Base-by-base conservation (phyloP, 306 rosid genomes). In the Cicer chorassanicum region DNA sequence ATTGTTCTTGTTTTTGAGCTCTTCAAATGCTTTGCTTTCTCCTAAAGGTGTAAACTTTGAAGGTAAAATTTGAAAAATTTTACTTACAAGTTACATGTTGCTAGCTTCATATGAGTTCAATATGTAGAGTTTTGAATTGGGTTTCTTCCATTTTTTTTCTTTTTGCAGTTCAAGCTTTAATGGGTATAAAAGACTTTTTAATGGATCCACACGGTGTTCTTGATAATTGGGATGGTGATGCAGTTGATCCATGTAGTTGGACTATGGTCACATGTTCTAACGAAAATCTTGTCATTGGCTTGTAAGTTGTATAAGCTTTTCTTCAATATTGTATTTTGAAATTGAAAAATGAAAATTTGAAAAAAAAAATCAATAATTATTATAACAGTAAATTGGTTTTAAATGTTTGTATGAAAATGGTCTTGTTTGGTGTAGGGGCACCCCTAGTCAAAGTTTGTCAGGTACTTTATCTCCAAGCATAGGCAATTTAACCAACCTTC, bases 181-280 rank as follows among this genome's bases (percentile, higher is more conserved):
- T 95, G 92, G 84, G 83, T 29, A 89, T 95, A 74, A 95, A 90
- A 74, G 81, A 71, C 38, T 81, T 87, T 65, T 76, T 95, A 21
- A 78, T 53, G 82, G 99, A 95, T 90, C 99, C 99, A 54, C 99
- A 83, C 82, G 98, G 96, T 51, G 96, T 92, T 74, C 81, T 95
- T 16, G 97, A 92, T 18, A 90, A 92, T 75, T 95, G 99, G 99
- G 99, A 95, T 80, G 89, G 79, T 6, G 89, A 90, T 66, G 85
- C 99, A n/a, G 99, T 95, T 83, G 99, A 95, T 85, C 99, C 99
- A 75, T 95, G 99, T 86, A 95, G 97, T 73, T 95, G 99, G 99
- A 92, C 95, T 50, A 95, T 95, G 99, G 96, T 95, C 73, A 92
- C 96, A 8, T 95, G 99, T 82, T 95, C 99, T n/a, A 42, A 87